Conservation (phyloP, 805 yeast species). For the Dipodascus albidus region DNA sequence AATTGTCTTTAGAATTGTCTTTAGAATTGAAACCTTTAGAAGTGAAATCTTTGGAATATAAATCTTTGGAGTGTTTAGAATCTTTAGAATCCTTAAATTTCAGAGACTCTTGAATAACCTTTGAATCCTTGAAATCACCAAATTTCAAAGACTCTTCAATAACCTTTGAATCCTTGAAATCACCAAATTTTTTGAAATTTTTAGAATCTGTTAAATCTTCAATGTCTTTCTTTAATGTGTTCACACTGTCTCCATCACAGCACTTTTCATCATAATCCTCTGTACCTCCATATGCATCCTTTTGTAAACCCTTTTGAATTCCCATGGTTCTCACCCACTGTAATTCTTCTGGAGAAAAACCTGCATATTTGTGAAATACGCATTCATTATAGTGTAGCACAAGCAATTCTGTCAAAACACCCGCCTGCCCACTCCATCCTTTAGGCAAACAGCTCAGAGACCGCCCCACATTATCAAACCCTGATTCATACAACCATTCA, state of each 20-base stretch:
- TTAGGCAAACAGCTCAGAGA: slow-evolving; percentile 19
- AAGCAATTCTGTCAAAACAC: slow-evolving; percentile 21
- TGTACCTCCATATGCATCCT: background rate
- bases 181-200: no score
- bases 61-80: no score
- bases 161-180: no score
- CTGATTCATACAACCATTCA: slow-evolving; percentile 10
- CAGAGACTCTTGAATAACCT: no score
- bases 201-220: no score
- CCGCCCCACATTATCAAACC: slow-evolving; percentile 16
- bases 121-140: no score
- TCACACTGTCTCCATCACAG: background rate
- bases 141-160: no score
- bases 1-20: no score
- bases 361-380: slow-evolving; percentile 26
- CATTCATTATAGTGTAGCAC: slow-evolving; percentile 18
- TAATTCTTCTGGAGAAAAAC: slow-evolving; percentile 14
- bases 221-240: no score
- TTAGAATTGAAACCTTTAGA: no score
- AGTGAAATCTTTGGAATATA: no score
- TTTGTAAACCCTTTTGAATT: background rate
- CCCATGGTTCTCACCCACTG: slow-evolving; percentile 5
- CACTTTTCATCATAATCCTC: slow-evolving; percentile 3
- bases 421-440: slow-evolving; percentile 24
- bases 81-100: no score